Conservation (phyloP, 768 basidiomycete genomes). For the Hygrophorus pudorinus region DNA sequence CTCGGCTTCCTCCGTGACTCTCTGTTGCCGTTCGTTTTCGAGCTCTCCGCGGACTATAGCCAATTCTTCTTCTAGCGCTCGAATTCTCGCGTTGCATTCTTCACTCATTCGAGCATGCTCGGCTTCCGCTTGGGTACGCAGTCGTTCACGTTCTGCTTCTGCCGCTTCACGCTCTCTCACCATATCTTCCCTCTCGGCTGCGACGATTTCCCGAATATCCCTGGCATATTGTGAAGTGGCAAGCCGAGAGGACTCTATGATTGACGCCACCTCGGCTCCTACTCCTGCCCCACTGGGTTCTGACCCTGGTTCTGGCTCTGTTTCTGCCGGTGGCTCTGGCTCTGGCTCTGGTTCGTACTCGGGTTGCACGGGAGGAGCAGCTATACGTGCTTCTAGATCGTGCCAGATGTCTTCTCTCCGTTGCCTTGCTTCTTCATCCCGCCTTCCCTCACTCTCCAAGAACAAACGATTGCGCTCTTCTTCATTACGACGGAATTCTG, state of each 20-base stretch:
- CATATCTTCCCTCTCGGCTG: conserved; percentile 49
- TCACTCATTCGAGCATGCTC: conserved; percentile 36
- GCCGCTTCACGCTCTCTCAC: conserved; percentile 43
- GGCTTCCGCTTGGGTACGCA: conserved; percentile 38
- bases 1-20: conserved; percentile 51
- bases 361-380: conserved; percentile 10
- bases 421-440: conserved; percentile 46
- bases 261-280: conserved; percentile 25
- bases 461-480: conserved; percentile 55
- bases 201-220: conserved; percentile 50
- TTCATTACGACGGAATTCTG: conserved; percentile 54
- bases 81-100: conserved; percentile 46
- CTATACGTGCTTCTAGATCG: conserved; percentile 28
- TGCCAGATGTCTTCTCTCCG: conserved; percentile 37
- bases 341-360: conserved; percentile 5
- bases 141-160: conserved; percentile 42
- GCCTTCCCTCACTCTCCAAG: conserved; percentile 44
- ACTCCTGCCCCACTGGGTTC: neutral
- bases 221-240: conserved; percentile 46
- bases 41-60: conserved; percentile 46
- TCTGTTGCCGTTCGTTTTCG: conserved; percentile 50
- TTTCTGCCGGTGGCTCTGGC: conserved; percentile 1
- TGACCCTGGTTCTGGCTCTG: neutral
- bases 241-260: conserved; percentile 33
- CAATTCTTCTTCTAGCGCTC: conserved; percentile 54